Base-by-base conservation (phyloP, 805 yeast species). In the Kazachstania psychrophila region DNA sequence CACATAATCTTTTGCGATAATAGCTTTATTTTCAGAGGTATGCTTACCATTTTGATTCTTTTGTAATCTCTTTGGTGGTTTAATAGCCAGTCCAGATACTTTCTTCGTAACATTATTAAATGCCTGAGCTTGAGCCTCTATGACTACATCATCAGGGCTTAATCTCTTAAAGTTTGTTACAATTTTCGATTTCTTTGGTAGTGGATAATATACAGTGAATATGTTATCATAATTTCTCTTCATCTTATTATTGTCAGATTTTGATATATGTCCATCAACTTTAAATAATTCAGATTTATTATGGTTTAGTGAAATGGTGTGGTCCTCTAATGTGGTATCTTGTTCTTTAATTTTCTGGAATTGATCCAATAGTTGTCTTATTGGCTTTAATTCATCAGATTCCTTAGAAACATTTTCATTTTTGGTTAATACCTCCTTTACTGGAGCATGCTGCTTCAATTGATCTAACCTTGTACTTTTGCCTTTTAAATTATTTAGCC, bases 121-220 rank as follows among this genome's bases (percentile, higher is more conserved):
- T 0, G 72, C 72, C 8, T 49, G 44, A 3, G 62, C 61, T 55
- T 82, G 92, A 1, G 86, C 85, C 28, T 62, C 57, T 34, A 72
- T 51, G 3, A 81, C 68, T 33, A 67, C 57, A 51, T 86, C 95
- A 61, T 88, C 96, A 5, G 96, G 96, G 47, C 94, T 81, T 12
- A 87, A 87, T 43, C 68, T 65, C 10, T 60, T 55, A 46, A 85
- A 85, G 46, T 75, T 79, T 31, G 66, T 50, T 33, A 68, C 64
- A 2, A 72, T 58, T 33, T 43, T 37, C 36, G 48, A 46, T 16
- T 32, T 28, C 69, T 69, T 68, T 69, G 76, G 64, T 26, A 30
- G 28, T 13, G 46, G 46, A 34, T 43, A 55, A 42, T 46, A 60
- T 10, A 61, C 51, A 11, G 61, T 38, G 35, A 48, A 56, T 12